Percentiles rank a stretch among this genome's conserved stretches.
Conservation (phyloP, 1,284 basidiomycete genomes). For the Ceratobasidium sp. region DNA sequence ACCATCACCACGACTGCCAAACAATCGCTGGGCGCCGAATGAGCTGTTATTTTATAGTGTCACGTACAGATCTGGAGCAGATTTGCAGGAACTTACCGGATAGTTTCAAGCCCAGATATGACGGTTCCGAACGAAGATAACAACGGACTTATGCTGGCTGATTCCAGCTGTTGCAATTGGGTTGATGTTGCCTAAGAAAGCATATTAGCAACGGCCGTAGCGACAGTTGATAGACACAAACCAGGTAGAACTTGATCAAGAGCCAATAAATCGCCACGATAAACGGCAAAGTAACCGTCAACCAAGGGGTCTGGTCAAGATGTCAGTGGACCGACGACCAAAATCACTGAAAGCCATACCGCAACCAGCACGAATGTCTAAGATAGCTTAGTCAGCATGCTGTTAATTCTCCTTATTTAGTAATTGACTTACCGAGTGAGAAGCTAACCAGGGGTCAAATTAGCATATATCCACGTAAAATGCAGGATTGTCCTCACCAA, state of each 20-base stretch:
- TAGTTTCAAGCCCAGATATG: conserved; percentile 23
- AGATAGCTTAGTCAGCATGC: neutral
- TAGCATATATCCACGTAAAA: neutral
- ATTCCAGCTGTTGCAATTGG: conserved; percentile 23
- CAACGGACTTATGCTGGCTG: conserved; percentile 16
- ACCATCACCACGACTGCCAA: neutral
- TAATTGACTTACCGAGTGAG: neutral
- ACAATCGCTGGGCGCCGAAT: neutral
- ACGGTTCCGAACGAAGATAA: conserved; percentile 20
- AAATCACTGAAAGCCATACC: neutral
- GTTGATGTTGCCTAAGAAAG: conserved; percentile 6
- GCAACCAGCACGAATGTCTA: neutral
- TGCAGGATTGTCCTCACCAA: neutral
- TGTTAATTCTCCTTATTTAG: too few species aligned
- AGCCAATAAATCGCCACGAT: conserved; percentile 10
- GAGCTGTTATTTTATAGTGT: neutral
- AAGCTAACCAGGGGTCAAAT: neutral
- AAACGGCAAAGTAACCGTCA: neutral
- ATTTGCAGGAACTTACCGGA: neutral
- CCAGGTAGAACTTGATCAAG: conserved; percentile 20
- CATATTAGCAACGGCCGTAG: neutral
- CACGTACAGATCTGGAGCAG: neutral
- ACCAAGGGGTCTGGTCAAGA: neutral
- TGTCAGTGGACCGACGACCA: neutral
- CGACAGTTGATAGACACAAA: neutral